Evolutionary conservation across 2,329 filamentous ascomycete genomes (phyloP), one percentile per base, ranked within the genome.

Genomic region (Neopestalotiopsis sp.): DNA sequence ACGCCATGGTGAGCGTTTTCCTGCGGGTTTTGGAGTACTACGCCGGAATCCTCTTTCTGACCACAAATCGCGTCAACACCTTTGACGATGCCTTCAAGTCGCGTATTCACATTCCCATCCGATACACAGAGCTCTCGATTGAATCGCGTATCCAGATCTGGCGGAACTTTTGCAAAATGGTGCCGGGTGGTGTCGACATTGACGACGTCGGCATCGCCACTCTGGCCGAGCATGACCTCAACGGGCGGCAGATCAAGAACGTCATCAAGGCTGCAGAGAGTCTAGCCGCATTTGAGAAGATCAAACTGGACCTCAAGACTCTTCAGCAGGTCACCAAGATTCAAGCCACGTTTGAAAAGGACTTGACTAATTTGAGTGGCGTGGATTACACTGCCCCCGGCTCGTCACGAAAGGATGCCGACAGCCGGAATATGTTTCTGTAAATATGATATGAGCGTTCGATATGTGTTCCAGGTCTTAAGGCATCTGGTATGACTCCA

Each of bases 171-270:
- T 76, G 75, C 67, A 61, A 65, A 6, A 71, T 72, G 42, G 70
- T 76, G 28, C 73, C 73, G 6, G 75, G 73, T 59, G 73, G 72
- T 49, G 72, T 72, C 1, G 70, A 70, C 32, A 57, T 74, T 7
- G 68, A 73, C 61, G 73, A 74, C 24, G 32, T 64, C 4, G 71
- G 69, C 1, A 64, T 78, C 3, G 69, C 70, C 6, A 61, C 38
- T 5, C 69, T 76, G 3, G 72, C 75, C 0, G 62, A 70, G 61
- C 73, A 76, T 57, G 68, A 74, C 0, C 67, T 79, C 32, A 79
- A 80, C 70, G 77, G 78, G 1, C 72, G 78, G n/a, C 77, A 79
- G 72, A 80, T 79, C 69, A 76, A 76, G 68, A 80, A 79, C 68
- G 69, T 77, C 9, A 69, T 80, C 70, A 78, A 75, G 70, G 74